phyloP scores from a whole-genome alignment of 805 yeast species.

The Yarrowia sp. region DNA sequence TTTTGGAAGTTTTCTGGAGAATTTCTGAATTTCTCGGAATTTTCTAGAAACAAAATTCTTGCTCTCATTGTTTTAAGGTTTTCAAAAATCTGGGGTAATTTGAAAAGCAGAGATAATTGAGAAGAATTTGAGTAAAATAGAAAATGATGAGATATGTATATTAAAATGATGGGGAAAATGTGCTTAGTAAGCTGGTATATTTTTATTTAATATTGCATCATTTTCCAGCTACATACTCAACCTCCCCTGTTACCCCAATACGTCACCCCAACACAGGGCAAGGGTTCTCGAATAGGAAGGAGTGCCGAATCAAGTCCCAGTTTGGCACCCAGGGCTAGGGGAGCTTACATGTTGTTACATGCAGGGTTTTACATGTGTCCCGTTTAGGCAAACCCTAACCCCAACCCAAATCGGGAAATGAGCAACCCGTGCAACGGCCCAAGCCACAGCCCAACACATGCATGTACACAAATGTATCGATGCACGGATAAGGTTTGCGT shows the following conservation, averaged over 20 bases:
- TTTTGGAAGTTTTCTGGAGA: background rate
- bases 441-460: conserved; percentile 7
- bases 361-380: conserved; percentile 22
- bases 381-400: conserved; percentile 5
- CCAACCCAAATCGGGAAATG: conserved; percentile 7
- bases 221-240: no score
- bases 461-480: conserved; percentile 20
- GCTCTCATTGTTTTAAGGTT: background rate
- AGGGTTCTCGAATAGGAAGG: conserved; percentile 13
- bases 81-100: conserved; percentile 16
- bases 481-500: background rate
- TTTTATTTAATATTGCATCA: no score
- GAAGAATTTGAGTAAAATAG: no score
- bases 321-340: background rate
- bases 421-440: conserved; percentile 31
- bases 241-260: no score
- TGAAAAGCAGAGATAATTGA: no score
- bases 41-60: background rate
- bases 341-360: conserved; percentile 34
- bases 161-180: no score
- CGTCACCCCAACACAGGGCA: background rate
- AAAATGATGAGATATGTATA: no score
- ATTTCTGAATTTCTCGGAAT: background rate
- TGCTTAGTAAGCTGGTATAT: no score
- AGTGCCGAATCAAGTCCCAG: conserved; percentile 21